Evolutionary conservation across 805 yeast genomes (phyloP).

Genomic region (Metschnikowia peoriensis): DNA sequence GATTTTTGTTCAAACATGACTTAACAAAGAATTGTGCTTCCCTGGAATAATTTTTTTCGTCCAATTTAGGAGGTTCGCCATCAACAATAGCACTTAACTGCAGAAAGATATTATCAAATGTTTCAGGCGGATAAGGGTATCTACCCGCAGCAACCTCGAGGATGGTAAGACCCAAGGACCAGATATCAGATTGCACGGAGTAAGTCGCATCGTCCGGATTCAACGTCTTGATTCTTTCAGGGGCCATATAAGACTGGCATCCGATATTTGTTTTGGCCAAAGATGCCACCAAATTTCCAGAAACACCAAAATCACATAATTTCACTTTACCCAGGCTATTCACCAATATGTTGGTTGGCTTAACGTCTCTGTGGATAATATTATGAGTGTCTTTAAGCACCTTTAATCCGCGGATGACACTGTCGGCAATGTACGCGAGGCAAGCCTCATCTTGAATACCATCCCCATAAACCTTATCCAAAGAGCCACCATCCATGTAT

Average conservation of each 20-base stretch:
- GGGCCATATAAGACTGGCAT: constrained; percentile 98
- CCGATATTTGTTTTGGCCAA: constrained; percentile 95
- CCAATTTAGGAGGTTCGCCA: constrained; percentile 30
- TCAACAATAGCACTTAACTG: constrained; percentile 89
- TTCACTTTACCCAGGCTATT: constrained; percentile 83
- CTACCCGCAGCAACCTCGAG: constrained; percentile 86
- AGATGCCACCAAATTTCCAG: constrained; percentile 92
- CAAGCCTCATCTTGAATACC: constrained; percentile 68
- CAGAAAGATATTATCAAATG: constrained; percentile 83
- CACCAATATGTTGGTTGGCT: constrained; percentile 90
- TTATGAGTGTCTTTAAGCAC: constrained; percentile 86
- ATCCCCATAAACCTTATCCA: constrained; percentile 76
- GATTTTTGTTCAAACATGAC: constrained; percentile 74
- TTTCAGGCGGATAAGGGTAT: constrained; percentile 96
- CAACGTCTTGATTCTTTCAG: constrained; percentile 81
- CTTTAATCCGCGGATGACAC: constrained; percentile 77
- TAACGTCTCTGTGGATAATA: constrained; percentile 93
- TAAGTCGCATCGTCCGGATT: constrained; percentile 77
- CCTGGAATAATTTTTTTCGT: constrained; percentile 46
- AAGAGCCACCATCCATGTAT: constrained; percentile 94
- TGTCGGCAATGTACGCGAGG: constrained; percentile 74
- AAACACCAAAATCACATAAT: constrained; percentile 93
- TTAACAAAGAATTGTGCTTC: constrained; percentile 82
- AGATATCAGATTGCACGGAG: constrained; percentile 90
- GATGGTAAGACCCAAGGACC: constrained; percentile 89